phyloP scores from a whole-genome alignment of 2,329 filamentous ascomycete genomes.

The Exutisphaerella laricina region DNA sequence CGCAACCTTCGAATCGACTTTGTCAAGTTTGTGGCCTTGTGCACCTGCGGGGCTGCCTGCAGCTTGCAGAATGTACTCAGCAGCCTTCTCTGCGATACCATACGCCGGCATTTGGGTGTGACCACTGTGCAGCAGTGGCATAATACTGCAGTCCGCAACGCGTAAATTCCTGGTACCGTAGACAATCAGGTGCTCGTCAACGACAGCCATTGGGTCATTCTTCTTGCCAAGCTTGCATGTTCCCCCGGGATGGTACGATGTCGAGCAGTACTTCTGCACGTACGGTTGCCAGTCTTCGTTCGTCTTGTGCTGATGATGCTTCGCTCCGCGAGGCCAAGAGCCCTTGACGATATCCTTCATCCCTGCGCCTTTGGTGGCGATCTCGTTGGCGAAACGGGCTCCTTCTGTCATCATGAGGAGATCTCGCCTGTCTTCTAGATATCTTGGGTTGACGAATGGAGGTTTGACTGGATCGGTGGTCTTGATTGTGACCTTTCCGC shows the following conservation, averaged over 20 bases:
- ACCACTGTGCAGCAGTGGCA: slow-evolving; percentile 48
- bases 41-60: neutral
- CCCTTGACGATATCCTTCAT: slow-evolving; percentile 57
- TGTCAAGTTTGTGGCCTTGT: neutral
- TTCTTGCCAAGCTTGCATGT: slow-evolving; percentile 53
- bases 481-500: slow-evolving; percentile 50
- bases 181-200: slow-evolving; percentile 51
- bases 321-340: slow-evolving; percentile 50
- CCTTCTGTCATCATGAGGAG: slow-evolving; percentile 55
- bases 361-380: slow-evolving; percentile 52
- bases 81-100: slow-evolving; percentile 51
- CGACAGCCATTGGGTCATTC: slow-evolving; percentile 46
- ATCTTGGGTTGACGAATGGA: slow-evolving; percentile 56
- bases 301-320: slow-evolving; percentile 49
- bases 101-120: slow-evolving; percentile 56
- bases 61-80: slow-evolving; percentile 16
- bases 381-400: slow-evolving; percentile 55
- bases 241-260: slow-evolving; percentile 48
- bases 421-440: slow-evolving; percentile 54
- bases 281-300: slow-evolving; percentile 55
- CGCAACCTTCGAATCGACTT: neutral
- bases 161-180: slow-evolving; percentile 49
- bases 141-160: slow-evolving; percentile 50
- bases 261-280: slow-evolving; percentile 50
- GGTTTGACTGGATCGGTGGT: slow-evolving; percentile 46